A percentile compares a stretch with the other conserved stretches of the same genome.
Evolutionary conservation across 371 early-diverging fungal genomes (phyloP).

Genomic region (Coemansia sp.): DNA sequence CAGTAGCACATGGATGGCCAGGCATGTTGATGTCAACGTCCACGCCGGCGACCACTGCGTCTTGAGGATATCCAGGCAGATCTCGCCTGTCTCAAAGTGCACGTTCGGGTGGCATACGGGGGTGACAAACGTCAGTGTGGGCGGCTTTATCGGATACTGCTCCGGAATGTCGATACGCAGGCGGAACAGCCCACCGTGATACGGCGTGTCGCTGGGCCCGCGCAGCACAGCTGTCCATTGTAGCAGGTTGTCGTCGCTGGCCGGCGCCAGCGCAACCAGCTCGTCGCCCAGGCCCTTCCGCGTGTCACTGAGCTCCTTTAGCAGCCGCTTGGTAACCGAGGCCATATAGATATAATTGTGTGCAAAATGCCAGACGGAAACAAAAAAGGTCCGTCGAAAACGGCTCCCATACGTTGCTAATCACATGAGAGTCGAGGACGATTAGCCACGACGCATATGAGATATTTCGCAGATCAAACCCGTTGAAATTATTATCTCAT

Average conservation of each 20-base stretch:
- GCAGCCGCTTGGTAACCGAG: constrained; percentile 50
- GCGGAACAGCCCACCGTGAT: constrained; percentile 60
- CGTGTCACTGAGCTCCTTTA: constrained; percentile 55
- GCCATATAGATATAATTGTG: constrained; percentile 21
- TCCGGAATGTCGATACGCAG: constrained; percentile 41
- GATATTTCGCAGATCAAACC: background rate
- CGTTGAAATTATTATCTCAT: background rate
- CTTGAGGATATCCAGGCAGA: constrained; percentile 80
- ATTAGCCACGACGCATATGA: background rate
- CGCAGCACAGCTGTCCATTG: constrained; percentile 84
- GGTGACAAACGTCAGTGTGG: constrained; percentile 68
- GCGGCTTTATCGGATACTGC: constrained; percentile 74
- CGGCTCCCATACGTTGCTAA: background rate
- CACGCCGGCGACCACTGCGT: constrained; percentile 83
- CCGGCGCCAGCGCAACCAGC: constrained; percentile 33
- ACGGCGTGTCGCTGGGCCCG: constrained; percentile 82
- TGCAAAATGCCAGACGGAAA: background rate
- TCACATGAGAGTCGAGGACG: background rate
- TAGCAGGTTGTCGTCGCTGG: constrained; percentile 76
- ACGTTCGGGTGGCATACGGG: constrained; percentile 80
- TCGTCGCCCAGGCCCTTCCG: constrained; percentile 26
- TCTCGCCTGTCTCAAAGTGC: constrained; percentile 80
- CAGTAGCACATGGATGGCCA: constrained; percentile 71
- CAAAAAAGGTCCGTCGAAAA: background rate
- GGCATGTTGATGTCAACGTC: constrained; percentile 69